phyloP scores from a whole-genome alignment of 2,329 filamentous ascomycete genomes.

The Claviceps lovelessii region DNA sequence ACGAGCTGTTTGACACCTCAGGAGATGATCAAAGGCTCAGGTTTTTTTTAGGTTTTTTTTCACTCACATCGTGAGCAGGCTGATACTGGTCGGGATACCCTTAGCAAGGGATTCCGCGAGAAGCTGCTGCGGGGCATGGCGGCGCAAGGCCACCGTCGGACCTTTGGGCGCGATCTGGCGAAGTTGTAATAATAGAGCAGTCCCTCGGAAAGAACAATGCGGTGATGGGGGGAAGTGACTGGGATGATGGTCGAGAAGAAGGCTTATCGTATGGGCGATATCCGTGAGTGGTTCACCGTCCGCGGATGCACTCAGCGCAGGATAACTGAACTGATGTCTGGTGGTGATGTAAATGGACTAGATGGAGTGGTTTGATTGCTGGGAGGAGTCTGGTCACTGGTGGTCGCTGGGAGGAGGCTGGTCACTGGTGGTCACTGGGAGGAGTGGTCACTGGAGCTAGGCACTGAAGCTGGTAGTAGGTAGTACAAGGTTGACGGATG shows the following conservation, averaged over 20 bases:
- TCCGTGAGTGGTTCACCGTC: neutral
- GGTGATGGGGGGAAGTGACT: neutral
- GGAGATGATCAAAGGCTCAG: neutral
- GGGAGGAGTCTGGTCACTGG: too few species aligned
- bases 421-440: too few species aligned
- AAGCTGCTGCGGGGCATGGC: constrained; percentile 33
- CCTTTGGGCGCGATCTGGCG: neutral
- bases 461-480: too few species aligned
- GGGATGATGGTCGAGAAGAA: neutral
- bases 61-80: constrained; percentile 60
- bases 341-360: neutral
- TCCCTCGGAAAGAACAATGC: neutral
- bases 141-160: neutral
- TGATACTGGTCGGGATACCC: constrained; percentile 65
- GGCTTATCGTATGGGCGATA: neutral
- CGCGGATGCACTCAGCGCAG: neutral
- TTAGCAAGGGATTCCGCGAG: constrained; percentile 44
- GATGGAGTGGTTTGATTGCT: too few species aligned
- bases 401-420: too few species aligned
- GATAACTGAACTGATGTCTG: neutral
- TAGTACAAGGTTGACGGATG: neutral
- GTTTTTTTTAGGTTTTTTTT: neutral
- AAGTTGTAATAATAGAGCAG: neutral
- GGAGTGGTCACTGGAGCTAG: neutral
- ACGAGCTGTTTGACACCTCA: neutral